A percentile compares a stretch with the other conserved stretches of the same genome.
Conservation (phyloP, 768 basidiomycete species). For the Rhizopogon vulgaris region DNA sequence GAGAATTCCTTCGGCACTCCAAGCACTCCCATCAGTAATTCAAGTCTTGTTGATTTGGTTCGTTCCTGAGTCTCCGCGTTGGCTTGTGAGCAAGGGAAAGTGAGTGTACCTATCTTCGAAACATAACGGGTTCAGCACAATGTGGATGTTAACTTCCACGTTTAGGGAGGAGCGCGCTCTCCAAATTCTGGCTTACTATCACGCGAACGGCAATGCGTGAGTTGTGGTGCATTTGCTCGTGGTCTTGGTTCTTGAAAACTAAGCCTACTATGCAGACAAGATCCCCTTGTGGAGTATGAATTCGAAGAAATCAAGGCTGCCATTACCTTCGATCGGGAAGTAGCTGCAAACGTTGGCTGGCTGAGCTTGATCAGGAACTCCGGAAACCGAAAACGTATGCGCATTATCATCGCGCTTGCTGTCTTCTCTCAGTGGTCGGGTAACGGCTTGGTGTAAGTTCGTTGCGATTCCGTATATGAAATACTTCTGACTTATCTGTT, state of each 20-base stretch:
- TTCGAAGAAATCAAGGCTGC: slow-evolving; percentile 63
- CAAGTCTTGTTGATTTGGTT: slow-evolving; percentile 12
- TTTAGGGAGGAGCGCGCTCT: slow-evolving; percentile 28
- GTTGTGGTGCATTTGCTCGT: slow-evolving; percentile 1
- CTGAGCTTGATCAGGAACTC: slow-evolving; percentile 36
- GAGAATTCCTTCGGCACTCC: slow-evolving; percentile 13
- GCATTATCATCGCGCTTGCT: slow-evolving; percentile 51
- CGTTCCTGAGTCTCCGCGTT: slow-evolving; percentile 35
- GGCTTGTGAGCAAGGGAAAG: slow-evolving; percentile 31
- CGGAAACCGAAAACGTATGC: slow-evolving; percentile 50
- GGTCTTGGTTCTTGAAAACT: background rate
- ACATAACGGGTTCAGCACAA: background rate
- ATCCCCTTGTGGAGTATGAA: slow-evolving; percentile 55
- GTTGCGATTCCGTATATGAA: background rate
- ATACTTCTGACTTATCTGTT: background rate
- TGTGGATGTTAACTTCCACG: background rate
- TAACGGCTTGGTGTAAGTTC: slow-evolving; percentile 38
- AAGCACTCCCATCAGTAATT: slow-evolving; percentile 8
- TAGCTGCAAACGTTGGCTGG: slow-evolving; percentile 40
- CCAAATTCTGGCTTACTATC: slow-evolving; percentile 34
- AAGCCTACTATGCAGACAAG: slow-evolving; percentile 19
- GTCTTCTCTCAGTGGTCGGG: slow-evolving; percentile 59
- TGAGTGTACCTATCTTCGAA: slow-evolving; percentile 5
- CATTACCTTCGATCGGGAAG: slow-evolving; percentile 36
- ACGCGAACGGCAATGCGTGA: slow-evolving; percentile 35